Evolutionary conservation across 2,329 filamentous ascomycete species (phyloP).

Genomic region (Acrodontium crateriforme): DNA sequence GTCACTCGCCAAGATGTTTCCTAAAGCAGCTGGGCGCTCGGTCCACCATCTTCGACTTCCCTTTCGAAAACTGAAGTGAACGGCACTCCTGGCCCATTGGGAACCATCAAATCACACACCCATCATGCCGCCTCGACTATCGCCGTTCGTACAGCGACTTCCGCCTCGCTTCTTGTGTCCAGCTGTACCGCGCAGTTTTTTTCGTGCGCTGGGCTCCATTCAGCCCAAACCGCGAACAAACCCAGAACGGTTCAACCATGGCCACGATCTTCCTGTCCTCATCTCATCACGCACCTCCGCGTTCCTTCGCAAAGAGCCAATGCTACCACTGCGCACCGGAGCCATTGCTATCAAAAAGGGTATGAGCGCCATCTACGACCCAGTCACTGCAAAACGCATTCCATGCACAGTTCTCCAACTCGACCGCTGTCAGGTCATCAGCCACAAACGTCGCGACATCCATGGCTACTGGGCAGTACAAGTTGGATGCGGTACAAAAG

Average conservation of each 20-base stretch:
- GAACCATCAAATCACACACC: constrained; percentile 1
- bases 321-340: constrained; percentile 57
- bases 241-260: constrained; percentile 39
- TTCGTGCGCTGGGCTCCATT: constrained; percentile 44
- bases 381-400: constrained; percentile 58
- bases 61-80: no score
- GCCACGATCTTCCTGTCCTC: constrained; percentile 37
- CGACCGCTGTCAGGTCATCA: constrained; percentile 79
- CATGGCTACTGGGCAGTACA: constrained; percentile 95
- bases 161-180: constrained; percentile 22
- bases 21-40: no score
- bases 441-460: constrained; percentile 63
- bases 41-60: no score
- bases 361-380: constrained; percentile 82
- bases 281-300: constrained; percentile 44
- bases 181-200: constrained; percentile 16
- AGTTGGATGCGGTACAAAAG: constrained; percentile 64
- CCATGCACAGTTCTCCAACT: constrained; percentile 89
- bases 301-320: constrained; percentile 40
- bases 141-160: constrained; percentile 12
- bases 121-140: constrained; percentile 16
- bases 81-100: no score
- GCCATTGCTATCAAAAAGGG: constrained; percentile 83
- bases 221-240: constrained; percentile 39
- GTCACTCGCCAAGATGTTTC: no score